A percentile compares a stretch with the other conserved stretches of the same genome.
These are phyloP conservation scores for Serendipita sp. DNA, from an alignment of 768 basidiomycete species.

Conservation along the genomic window DNA sequence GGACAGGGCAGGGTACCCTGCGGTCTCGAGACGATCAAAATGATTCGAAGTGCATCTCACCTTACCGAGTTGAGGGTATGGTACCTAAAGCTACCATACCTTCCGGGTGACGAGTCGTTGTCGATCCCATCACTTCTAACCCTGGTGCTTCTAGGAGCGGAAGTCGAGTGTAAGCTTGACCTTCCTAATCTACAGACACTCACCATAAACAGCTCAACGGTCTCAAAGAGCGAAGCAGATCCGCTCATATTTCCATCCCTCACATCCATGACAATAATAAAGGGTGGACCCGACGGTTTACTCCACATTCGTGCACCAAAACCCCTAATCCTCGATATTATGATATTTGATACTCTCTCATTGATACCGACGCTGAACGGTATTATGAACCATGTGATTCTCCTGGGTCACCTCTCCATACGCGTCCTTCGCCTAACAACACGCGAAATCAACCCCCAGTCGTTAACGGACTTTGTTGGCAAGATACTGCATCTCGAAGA, in stretches of 20 bases:
- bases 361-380: no score
- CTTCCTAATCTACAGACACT: no score
- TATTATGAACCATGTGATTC: not conserved
- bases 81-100: not conserved
- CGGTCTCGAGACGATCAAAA: not conserved
- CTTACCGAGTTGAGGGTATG: not conserved
- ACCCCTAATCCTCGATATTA: no score
- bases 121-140: not conserved
- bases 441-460: not conserved
- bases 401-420: not conserved
- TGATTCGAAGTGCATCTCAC: not conserved
- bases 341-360: not conserved
- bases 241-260: not conserved
- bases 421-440: not conserved
- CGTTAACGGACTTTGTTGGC: not conserved
- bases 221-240: not conserved
- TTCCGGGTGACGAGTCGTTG: not conserved
- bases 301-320: not conserved
- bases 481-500: not conserved
- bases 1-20: no score
- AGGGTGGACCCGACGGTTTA: not conserved
- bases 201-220: not conserved
- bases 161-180: not conserved
- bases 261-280: not conserved
- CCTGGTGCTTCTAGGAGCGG: not conserved